Evolutionary conservation across 108 stramenopile species (phyloP), one percentile per base, ranked within the genome.

Genomic region (Skeletonema costatum): DNA sequence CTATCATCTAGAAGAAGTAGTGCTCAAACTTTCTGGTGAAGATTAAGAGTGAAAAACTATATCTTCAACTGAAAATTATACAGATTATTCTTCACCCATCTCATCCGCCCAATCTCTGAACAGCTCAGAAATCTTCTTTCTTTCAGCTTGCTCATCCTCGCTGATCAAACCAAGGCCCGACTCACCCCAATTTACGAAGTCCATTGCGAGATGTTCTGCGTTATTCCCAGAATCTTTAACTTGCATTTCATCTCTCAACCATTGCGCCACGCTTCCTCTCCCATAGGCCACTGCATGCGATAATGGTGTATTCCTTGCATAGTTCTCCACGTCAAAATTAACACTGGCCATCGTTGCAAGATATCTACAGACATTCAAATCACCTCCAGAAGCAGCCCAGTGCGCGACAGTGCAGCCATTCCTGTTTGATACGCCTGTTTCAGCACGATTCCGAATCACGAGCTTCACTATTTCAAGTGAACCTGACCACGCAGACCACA

Each of bases 401-500:
- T 94, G 93, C 10, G 93, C 93, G 0, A 90, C 89, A 11, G 88
- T 85, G 66, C 93, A 94, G 6, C 93, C 93, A 72, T 94, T 94
- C 10, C 90, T 77, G 79, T 94, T 94, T 30, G 73, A 53, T 42
- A 42, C 50, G 21, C 65, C 63, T 17, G 84, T 32, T 67, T 92
- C 84, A 1, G 93, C 91, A 30, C 93, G 74, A 78, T 87, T 75
- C 12, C 87, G 68, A 7, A 92, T 76, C 59, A 94, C 64, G 9
- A 94, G 66, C 75, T 92, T 92, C 16, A 91, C 90, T 21, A 88
- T 80, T 39, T 91, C 91, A 36, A 91, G 65, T 6, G 87, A 89
- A 17, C 87, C 86, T 48, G 91, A 90, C 93, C 93, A 94, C 3
- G 88, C 80, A n/a, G 85, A 86, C 93, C 93, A 94, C 93, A 94